Evolutionary conservation across 1,139 yeast genomes (phyloP).

Genomic region (Kurtzmaniella natalensis): DNA sequence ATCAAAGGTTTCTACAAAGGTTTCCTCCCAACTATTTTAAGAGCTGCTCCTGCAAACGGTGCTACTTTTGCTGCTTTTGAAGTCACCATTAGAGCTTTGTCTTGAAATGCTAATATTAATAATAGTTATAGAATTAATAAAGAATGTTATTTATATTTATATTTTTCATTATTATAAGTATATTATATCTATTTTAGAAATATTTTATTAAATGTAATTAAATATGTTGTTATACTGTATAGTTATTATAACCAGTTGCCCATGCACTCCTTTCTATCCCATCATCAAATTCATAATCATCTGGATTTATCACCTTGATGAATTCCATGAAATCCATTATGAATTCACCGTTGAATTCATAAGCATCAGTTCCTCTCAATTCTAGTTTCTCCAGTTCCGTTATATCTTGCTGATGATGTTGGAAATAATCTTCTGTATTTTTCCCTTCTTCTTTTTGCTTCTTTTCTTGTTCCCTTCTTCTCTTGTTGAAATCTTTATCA

Average conservation of each 20-base stretch:
- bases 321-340: conserved; percentile 47
- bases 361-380: conserved; percentile 45
- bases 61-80: conserved; percentile 94
- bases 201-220: too few relatives aligned
- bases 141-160: not conserved
- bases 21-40: conserved; percentile 79
- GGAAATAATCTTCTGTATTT: not conserved
- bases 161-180: not conserved
- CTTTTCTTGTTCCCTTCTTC: conserved; percentile 22
- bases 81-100: conserved; percentile 66
- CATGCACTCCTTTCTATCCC: not conserved
- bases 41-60: conserved; percentile 98
- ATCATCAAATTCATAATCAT: conserved; percentile 25
- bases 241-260: too few relatives aligned
- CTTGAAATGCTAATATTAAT: too few relatives aligned
- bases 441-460: conserved; percentile 9
- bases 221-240: too few relatives aligned
- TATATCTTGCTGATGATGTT: conserved; percentile 8
- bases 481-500: conserved; percentile 35
- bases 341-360: conserved; percentile 51
- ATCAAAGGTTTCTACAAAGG: conserved; percentile 80
- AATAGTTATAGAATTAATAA: not conserved
- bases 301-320: conserved; percentile 38
- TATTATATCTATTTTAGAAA: conserved; percentile 2
- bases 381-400: conserved; percentile 31